Conservation (phyloP, 306 rosid species). For the Trifolium repens region DNA sequence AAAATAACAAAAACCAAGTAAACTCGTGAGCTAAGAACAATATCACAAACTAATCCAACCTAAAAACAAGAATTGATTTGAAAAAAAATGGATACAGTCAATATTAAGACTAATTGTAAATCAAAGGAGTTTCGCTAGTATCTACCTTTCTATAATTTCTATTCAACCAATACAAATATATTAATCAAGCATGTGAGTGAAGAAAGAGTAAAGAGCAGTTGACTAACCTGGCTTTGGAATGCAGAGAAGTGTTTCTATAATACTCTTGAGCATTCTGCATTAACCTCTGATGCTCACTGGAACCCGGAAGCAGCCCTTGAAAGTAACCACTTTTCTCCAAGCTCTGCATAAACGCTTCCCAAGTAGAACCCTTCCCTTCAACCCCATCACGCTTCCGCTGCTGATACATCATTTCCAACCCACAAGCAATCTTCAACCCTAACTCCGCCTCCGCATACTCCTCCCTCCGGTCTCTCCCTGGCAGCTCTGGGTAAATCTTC, state of each 20-base stretch:
- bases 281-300: slow-evolving; percentile 73
- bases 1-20: slow-evolving; percentile 19
- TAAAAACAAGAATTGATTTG: neutral
- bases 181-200: neutral
- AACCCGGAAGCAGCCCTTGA: slow-evolving; percentile 77
- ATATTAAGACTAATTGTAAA: neutral
- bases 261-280: slow-evolving; percentile 81
- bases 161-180: slow-evolving; percentile 2
- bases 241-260: slow-evolving; percentile 61
- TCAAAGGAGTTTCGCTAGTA: neutral
- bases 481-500: slow-evolving; percentile 71
- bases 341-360: slow-evolving; percentile 76
- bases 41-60: neutral
- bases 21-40: neutral
- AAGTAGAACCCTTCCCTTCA: slow-evolving; percentile 73
- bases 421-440: slow-evolving; percentile 94
- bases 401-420: slow-evolving; percentile 95
- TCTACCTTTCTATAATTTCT: neutral
- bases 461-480: slow-evolving; percentile 43
- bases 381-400: slow-evolving; percentile 68
- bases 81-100: neutral
- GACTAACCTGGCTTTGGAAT: slow-evolving; percentile 63
- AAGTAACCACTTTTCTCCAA: slow-evolving; percentile 83
- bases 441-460: slow-evolving; percentile 67
- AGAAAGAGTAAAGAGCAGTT: neutral